Evolutionary conservation across 2,329 filamentous ascomycete genomes (phyloP).

Genomic region (Calonectria pauciramosa): DNA sequence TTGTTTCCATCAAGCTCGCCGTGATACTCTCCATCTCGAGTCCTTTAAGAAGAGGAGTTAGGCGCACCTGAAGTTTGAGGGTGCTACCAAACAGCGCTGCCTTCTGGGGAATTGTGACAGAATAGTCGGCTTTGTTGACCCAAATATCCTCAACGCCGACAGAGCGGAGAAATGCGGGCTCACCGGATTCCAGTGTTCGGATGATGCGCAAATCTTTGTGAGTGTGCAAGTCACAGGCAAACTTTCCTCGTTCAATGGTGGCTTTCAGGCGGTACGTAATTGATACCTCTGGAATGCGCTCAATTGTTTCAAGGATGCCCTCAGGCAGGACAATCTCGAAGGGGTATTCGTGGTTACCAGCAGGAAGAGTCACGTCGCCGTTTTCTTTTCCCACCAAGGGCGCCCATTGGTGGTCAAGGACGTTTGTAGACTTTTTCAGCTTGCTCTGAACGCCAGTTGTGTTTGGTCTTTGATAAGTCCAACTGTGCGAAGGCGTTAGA

Average conservation of each 20-base stretch:
- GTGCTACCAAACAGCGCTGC: constrained; percentile 91
- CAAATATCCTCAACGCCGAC: constrained; percentile 97
- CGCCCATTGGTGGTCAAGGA: constrained; percentile 78
- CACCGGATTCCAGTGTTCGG: constrained; percentile 79
- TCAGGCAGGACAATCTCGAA: constrained; percentile 81
- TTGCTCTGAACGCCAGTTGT: constrained; percentile 53
- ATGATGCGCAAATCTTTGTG: constrained; percentile 83
- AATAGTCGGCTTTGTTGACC: constrained; percentile 97
- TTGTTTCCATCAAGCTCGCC: constrained; percentile 82
- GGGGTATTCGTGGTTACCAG: constrained; percentile 87
- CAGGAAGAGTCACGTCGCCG: constrained; percentile 69
- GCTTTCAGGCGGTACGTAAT: constrained; percentile 92
- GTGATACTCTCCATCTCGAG: constrained; percentile 84
- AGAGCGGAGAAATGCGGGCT: constrained; percentile 83
- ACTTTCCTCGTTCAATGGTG: constrained; percentile 85
- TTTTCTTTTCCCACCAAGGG: constrained; percentile 70
- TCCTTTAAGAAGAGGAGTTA: constrained; percentile 90
- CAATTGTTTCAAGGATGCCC: constrained; percentile 84
- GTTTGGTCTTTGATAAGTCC: constrained; percentile 47
- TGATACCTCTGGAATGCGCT: constrained; percentile 87
- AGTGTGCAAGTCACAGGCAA: constrained; percentile 85
- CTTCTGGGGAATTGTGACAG: constrained; percentile 91
- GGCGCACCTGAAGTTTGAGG: constrained; percentile 85
- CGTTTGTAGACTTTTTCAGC: constrained; percentile 69
- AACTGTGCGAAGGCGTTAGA: constrained; percentile 50